Evolutionary conservation across 176 grass and related monocot genomes (phyloP).

Genomic region (Miscanthus lutarioriparius): DNA sequence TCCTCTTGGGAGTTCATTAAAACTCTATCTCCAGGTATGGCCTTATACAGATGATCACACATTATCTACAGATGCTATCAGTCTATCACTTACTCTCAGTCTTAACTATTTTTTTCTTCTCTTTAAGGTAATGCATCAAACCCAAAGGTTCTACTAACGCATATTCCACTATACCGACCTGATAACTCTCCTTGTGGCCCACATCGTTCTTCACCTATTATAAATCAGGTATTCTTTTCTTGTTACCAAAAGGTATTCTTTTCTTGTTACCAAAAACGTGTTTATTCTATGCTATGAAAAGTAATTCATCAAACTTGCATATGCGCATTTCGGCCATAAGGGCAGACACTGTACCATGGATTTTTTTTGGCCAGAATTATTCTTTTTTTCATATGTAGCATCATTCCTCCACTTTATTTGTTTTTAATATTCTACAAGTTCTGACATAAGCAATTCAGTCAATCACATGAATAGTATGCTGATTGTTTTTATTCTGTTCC

Average conservation of each 20-base stretch:
- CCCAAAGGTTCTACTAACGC: conserved; percentile 84
- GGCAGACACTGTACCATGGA: neutral
- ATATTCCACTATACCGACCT: conserved; percentile 91
- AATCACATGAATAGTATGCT: conserved; percentile 12
- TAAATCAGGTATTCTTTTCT: conserved; percentile 76
- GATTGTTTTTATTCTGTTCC: conserved; percentile 50
- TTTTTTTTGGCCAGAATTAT: neutral
- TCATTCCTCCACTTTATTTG: neutral
- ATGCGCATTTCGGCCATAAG: neutral
- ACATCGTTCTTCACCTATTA: conserved; percentile 81
- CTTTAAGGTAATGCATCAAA: conserved; percentile 59
- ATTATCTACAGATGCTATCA: conserved; percentile 16
- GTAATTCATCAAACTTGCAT: conserved; percentile 13
- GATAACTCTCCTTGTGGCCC: conserved; percentile 75
- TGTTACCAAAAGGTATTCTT: conserved; percentile 47
- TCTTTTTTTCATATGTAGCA: conserved; percentile 5
- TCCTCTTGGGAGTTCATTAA: conserved; percentile 89
- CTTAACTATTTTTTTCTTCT: conserved; percentile 33
- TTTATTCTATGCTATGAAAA: conserved; percentile 30
- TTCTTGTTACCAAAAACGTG: neutral
- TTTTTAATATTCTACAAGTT: conserved; percentile 12
- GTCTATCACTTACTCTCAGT: conserved; percentile 7
- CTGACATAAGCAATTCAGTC: conserved; percentile 4
- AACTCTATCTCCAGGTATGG: conserved; percentile 64
- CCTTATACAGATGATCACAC: conserved; percentile 29